These are phyloP conservation scores for Taiozyma sp. DNA, from an alignment of 1,139 yeast species.

Conservation along the genomic window DNA sequence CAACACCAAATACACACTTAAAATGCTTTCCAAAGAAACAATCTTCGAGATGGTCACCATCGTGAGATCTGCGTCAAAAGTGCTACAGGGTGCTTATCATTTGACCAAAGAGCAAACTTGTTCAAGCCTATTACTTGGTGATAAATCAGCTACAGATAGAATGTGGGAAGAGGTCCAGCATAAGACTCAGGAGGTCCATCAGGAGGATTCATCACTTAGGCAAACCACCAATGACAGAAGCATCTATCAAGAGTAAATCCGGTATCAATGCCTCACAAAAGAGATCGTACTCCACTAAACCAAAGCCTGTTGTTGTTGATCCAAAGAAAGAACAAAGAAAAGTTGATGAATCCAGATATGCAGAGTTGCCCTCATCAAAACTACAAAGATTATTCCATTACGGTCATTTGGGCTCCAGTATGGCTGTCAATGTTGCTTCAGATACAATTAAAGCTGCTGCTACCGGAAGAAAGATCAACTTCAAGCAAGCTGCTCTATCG, in stretches of 20 bases:
- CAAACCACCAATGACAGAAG: neutral
- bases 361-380: conserved; percentile 83
- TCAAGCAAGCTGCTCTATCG: conserved; percentile 63
- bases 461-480: conserved; percentile 42
- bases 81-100: neutral
- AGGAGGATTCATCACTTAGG: neutral
- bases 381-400: conserved; percentile 87
- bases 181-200: neutral
- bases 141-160: neutral
- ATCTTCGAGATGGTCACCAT: neutral
- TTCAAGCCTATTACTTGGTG: neutral
- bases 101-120: neutral
- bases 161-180: neutral
- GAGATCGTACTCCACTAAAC: conserved; percentile 17
- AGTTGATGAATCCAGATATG: conserved; percentile 14
- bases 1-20: neutral
- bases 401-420: conserved; percentile 88
- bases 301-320: conserved; percentile 9
- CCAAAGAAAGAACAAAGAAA: conserved; percentile 1
- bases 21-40: neutral
- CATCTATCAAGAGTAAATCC: neutral
- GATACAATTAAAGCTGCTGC: conserved; percentile 74
- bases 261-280: conserved; percentile 1
- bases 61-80: neutral
- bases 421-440: conserved; percentile 79